A percentile compares a stretch with the other conserved stretches of the same genome.
phyloP scores from a whole-genome alignment of 805 yeast genomes.

The Candida ficus region DNA sequence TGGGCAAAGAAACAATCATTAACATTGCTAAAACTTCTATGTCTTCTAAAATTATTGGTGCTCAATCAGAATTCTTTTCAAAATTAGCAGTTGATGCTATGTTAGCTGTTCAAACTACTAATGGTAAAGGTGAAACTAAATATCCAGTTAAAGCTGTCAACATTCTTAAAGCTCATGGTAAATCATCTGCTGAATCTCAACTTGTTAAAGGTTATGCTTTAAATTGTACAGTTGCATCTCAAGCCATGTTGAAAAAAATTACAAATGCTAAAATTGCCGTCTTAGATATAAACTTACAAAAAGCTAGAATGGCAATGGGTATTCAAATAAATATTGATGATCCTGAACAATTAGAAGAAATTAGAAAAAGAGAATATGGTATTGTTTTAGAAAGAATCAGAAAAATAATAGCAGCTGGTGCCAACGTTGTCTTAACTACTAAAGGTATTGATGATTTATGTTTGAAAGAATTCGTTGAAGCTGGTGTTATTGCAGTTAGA shows the following conservation, averaged over 20 bases:
- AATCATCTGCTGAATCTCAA: conserved; percentile 80
- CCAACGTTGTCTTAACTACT: conserved; percentile 88
- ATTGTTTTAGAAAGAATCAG: conserved; percentile 59
- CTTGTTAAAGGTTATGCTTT: conserved; percentile 92
- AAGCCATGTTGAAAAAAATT: conserved; percentile 83
- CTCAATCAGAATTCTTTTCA: conserved; percentile 87
- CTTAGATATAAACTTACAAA: conserved; percentile 88
- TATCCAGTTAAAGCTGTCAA: conserved; percentile 98
- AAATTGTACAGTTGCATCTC: conserved; percentile 95
- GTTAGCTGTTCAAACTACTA: conserved; percentile 88
- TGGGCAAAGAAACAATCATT: conserved; percentile 73
- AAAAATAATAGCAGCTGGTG: conserved; percentile 80
- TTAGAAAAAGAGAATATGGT: conserved; percentile 93
- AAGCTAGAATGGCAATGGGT: conserved; percentile 97
- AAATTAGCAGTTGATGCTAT: conserved; percentile 92
- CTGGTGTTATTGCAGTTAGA: conserved; percentile 86
- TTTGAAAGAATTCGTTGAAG: conserved; percentile 87
- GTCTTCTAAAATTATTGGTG: conserved; percentile 94
- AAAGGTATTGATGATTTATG: conserved; percentile 98
- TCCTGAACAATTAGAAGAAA: conserved; percentile 91
- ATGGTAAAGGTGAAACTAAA: conserved; percentile 79
- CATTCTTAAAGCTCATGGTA: conserved; percentile 94
- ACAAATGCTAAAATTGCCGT: conserved; percentile 78
- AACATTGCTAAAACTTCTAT: conserved; percentile 95
- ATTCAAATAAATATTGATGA: conserved; percentile 95